These are phyloP conservation scores for Phellinidium pouzarii DNA, from an alignment of 1,284 basidiomycete species.

Conservation along the genomic window DNA sequence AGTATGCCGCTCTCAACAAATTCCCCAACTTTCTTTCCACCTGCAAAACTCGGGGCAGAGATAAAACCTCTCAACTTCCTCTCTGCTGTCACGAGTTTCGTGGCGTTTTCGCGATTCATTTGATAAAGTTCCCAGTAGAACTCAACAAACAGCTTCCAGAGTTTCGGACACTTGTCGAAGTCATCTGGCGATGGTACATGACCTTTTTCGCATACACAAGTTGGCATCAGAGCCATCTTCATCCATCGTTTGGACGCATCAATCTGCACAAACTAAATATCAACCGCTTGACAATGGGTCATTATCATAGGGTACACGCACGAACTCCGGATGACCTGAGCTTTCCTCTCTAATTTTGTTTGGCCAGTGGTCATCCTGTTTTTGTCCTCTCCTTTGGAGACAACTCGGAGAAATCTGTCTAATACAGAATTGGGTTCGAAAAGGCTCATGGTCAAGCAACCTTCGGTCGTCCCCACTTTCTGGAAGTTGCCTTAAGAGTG, in stretches of 20 bases:
- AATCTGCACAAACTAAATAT: not conserved
- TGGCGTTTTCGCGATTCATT: not conserved
- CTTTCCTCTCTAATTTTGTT: not conserved
- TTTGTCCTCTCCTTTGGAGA: not conserved
- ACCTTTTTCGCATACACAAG: not conserved
- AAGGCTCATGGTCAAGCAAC: conserved; percentile 28
- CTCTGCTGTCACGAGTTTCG: not conserved
- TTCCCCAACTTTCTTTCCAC: too few relatives aligned
- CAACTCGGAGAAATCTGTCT: not conserved
- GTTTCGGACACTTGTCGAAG: not conserved
- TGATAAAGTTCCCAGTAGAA: conserved; percentile 7
- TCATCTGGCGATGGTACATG: not conserved
- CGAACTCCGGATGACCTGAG: conserved; percentile 1
- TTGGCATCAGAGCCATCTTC: not conserved
- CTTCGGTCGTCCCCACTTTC: conserved; percentile 23
- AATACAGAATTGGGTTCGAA: conserved; percentile 23
- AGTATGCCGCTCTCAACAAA: too few relatives aligned
- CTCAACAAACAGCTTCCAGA: conserved; percentile 5
- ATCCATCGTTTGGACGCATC: conserved; percentile 2
- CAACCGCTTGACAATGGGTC: not conserved
- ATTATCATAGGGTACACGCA: not conserved
- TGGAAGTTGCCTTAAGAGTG: conserved; percentile 6
- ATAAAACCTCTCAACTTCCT: not conserved
- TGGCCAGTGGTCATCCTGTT: not conserved
- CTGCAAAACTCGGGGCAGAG: not conserved